Base-by-base conservation (phyloP, 2,329 filamentous ascomycete species). In the Lachnellula willkommii region DNA sequence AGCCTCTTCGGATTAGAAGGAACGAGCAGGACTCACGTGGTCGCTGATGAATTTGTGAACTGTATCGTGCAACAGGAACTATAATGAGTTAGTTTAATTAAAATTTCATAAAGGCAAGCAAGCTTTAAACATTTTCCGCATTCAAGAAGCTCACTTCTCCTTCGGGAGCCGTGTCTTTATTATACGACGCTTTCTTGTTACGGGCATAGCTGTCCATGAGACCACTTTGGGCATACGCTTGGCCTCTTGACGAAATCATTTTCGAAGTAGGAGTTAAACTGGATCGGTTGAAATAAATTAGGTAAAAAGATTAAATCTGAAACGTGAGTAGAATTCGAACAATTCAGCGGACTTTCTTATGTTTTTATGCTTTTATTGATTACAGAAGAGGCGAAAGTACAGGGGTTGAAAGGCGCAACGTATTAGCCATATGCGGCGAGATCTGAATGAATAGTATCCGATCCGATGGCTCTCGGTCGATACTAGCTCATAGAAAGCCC, bases 81-180 rank as follows among this genome's bases (percentile, higher is more conserved):
- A 28, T 15, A n/a, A 15, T 5, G 4, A 15, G 4, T 48, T n/a
- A 48, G 35, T 37, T 37, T 3, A 28, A 11, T 11, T 37, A 3
- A 3, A 15, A 11, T 11, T 11, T 11, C 35, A 11, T 37, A 15
- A 4, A 37, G 6, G 8, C 11, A 14, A 14, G 5, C n/a, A 7
- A 12, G 1, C 3, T 35, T 26, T 26, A 3, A 22, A 52, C 50
- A 35, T 54, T 54, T 42, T 54, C 52, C 22, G 52, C 52, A 28
- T 49, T 50, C n/a, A 46, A 45, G 24, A 54, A 50, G 35, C 46
- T 54, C n/a, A 54, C 46, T 12, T 37, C 15, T 26, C 52, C 52
- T 15, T 40, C 5, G 2, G 52, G 52, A 54, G 49, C 42, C 22
- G 52, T 42, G 24, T 26, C 6, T 43, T 45, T 43, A 22, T 52